phyloP scores from a whole-genome alignment of 257 asterid species.

The Gentiana straminea region DNA sequence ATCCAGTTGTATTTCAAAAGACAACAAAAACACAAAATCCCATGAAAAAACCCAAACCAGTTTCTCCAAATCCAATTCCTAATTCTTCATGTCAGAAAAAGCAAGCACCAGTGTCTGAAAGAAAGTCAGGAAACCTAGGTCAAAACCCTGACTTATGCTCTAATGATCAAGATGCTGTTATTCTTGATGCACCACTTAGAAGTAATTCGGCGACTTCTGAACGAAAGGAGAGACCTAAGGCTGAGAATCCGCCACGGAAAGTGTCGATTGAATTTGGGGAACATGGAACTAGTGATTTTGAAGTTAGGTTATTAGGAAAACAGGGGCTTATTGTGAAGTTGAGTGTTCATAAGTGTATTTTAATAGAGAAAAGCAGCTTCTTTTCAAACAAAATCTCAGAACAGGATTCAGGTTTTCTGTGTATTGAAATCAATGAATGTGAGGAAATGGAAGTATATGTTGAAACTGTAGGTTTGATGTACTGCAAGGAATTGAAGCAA shows the following conservation, averaged over 20 bases:
- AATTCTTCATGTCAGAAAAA: constrained; percentile 29
- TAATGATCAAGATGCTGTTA: constrained; percentile 29
- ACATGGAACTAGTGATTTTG: constrained; percentile 74
- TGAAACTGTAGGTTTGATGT: constrained; percentile 93
- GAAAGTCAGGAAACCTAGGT: constrained; percentile 22
- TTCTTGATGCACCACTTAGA: constrained; percentile 30
- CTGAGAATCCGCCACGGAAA: constrained; percentile 55
- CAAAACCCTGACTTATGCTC: constrained; percentile 22
- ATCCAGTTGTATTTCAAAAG: constrained; percentile 82
- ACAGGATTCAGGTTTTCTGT: constrained; percentile 58
- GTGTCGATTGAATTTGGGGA: constrained; percentile 94
- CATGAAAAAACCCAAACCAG: constrained; percentile 44
- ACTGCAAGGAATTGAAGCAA: constrained; percentile 73
- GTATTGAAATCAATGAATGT: constrained; percentile 73
- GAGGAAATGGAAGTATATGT: constrained; percentile 92
- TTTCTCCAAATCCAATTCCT: constrained; percentile 22
- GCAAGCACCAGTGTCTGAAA: constrained; percentile 36
- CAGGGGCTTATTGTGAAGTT: constrained; percentile 79
- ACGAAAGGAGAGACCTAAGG: constrained; percentile 38
- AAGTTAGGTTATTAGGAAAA: constrained; percentile 62
- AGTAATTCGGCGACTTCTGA: constrained; percentile 28
- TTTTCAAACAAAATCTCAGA: constrained; percentile 42
- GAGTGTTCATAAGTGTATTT: constrained; percentile 65
- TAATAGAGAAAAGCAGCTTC: constrained; percentile 52
- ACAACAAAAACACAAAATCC: constrained; percentile 41